phyloP scores from a whole-genome alignment of 2,329 filamentous ascomycete species.

The Penicillium corylophilum region DNA sequence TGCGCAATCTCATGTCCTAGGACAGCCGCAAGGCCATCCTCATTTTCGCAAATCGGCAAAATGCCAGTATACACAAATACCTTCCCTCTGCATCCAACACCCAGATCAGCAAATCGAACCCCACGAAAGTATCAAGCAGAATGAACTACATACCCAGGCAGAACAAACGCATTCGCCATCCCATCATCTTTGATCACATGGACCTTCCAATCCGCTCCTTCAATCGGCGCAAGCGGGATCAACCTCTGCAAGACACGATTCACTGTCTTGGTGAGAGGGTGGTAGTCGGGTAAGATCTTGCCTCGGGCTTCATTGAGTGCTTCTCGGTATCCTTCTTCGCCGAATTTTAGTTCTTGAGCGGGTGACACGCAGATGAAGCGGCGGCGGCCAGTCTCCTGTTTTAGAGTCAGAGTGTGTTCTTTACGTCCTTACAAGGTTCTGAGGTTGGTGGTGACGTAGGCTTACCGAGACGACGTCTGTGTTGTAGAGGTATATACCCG shows the following conservation, averaged over 20 bases:
- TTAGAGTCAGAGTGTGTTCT: neutral
- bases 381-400: slow-evolving; percentile 46
- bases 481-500: slow-evolving; percentile 55
- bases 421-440: too few species aligned
- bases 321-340: slow-evolving; percentile 47
- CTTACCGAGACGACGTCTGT: slow-evolving; percentile 55
- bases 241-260: slow-evolving; percentile 54
- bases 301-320: slow-evolving; percentile 48
- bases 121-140: neutral
- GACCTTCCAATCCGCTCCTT: slow-evolving; percentile 54
- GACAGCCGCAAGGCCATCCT: slow-evolving; percentile 61
- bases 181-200: slow-evolving; percentile 55
- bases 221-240: slow-evolving; percentile 51
- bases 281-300: slow-evolving; percentile 50
- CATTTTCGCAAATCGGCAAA: slow-evolving; percentile 54
- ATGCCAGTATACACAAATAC: slow-evolving; percentile 66
- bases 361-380: slow-evolving; percentile 59
- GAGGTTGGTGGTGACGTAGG: neutral
- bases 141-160: slow-evolving; percentile 49
- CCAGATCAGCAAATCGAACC: neutral
- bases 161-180: slow-evolving; percentile 61
- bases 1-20: slow-evolving; percentile 65
- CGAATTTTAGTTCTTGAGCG: slow-evolving; percentile 45
- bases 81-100: slow-evolving; percentile 49
- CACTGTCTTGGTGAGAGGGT: slow-evolving; percentile 51